Base-by-base conservation (phyloP, 2,329 filamentous ascomycete species). In the Fonsecaea monophora region DNA sequence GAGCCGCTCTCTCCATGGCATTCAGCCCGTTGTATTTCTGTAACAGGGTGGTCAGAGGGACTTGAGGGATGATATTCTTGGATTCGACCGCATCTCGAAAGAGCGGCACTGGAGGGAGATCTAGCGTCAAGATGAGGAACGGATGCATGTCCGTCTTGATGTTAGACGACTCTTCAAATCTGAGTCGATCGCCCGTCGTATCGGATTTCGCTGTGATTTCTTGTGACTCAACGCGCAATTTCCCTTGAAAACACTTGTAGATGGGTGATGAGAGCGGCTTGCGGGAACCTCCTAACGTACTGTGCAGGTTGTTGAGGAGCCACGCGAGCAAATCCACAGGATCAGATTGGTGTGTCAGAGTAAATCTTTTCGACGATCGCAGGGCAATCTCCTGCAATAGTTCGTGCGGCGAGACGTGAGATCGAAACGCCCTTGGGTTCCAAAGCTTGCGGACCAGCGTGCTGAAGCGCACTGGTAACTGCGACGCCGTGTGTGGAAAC, bases 371-470 rank as follows among this genome's bases (percentile, higher is more conserved):
- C 73, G 90, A 94, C 37, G 94, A 97, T 57, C 89, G 89, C 50
- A 97, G 83, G 1, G 94, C 91, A 70, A 99, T 91, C 77, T 98
- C 94, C 80, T 99, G 95, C 1, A 99, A 88, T 35, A 99, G 86
- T 79, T 99, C 95, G 82, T 99, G 95, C 0, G 95, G 95, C 9
- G 94, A 98, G 60, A 99, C 95, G 78, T 99, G 95, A 4, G 90
- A 90, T 79, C 96, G 96, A 85, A 99, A 99, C 9, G 95, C 94
- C 73, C 92, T 90, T 1, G 94, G 90, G 77, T 99, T 99, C 95
- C 95, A 99, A 72, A 99, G 92, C 81, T 99, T 99, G 77, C 95
- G 91, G 67, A 98, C 88, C 21, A 99, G 85, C 62, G 93, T 95
- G 73, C 91, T 92, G 76, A 94, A 94, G 10, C 95, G 88, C 77